A percentile compares a stretch with the other conserved stretches of the same genome.
These are phyloP conservation scores for Suhomyces choctaworum DNA, from an alignment of 1,139 yeast species.

Conservation along the genomic window DNA sequence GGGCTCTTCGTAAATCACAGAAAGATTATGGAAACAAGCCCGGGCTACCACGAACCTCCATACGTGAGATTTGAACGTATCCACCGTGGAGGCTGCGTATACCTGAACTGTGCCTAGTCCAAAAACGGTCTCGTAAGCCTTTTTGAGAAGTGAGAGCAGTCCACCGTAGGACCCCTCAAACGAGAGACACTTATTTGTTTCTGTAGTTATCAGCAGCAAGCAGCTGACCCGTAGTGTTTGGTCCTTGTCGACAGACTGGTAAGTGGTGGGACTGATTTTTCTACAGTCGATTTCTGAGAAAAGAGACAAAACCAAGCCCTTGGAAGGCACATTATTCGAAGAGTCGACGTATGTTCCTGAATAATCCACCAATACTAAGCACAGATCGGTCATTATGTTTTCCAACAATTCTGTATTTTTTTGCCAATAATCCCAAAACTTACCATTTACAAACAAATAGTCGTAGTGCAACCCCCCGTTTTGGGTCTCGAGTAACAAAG, in stretches of 20 bases:
- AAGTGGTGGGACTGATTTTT: slow-evolving; percentile 7
- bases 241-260: slow-evolving; percentile 4
- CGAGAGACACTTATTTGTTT: not conserved
- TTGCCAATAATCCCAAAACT: not conserved
- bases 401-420: not conserved
- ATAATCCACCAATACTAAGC: not conserved
- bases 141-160: not conserved
- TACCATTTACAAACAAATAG: not conserved
- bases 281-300: slow-evolving; percentile 11
- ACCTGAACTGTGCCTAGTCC: not conserved
- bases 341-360: slow-evolving; percentile 5
- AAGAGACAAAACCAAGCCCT: slow-evolving; percentile 3
- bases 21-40: slow-evolving; percentile 20
- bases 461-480: too few relatives aligned
- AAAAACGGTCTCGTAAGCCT: not conserved
- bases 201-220: not conserved
- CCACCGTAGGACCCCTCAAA: not conserved
- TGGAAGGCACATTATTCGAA: slow-evolving; percentile 4
- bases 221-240: slow-evolving; percentile 2
- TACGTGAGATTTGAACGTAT: not conserved
- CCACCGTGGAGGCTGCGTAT: not conserved
- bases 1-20: slow-evolving; percentile 26
- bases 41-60: slow-evolving; percentile 11
- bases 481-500: too few relatives aligned
- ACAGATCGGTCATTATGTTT: too few relatives aligned